phyloP scores from a whole-genome alignment of 2,329 filamentous ascomycete species.

The Leptographium radiaticola region DNA sequence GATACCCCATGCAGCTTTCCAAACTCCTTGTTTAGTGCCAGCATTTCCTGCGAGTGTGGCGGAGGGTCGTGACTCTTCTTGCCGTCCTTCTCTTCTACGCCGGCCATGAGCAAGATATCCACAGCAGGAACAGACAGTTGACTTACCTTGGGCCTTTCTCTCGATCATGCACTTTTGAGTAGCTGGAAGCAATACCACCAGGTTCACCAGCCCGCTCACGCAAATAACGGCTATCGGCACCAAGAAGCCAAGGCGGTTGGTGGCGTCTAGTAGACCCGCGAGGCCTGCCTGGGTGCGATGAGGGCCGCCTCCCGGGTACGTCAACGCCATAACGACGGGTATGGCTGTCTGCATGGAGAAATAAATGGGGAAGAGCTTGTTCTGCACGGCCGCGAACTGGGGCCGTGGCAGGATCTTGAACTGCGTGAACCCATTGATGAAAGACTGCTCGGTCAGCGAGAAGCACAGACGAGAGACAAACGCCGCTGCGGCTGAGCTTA shows the following conservation, averaged over 20 bases:
- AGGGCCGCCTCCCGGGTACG: slow-evolving; percentile 53
- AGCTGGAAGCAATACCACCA: slow-evolving; percentile 57
- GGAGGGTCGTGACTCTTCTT: slow-evolving; percentile 72
- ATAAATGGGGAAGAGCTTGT: slow-evolving; percentile 74
- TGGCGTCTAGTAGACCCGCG: slow-evolving; percentile 42
- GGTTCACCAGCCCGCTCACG: slow-evolving; percentile 57
- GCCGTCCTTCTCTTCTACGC: slow-evolving; percentile 66
- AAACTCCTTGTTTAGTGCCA: slow-evolving; percentile 65
- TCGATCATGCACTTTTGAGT: slow-evolving; percentile 64
- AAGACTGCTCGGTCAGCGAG: slow-evolving; percentile 34
- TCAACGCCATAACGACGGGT: slow-evolving; percentile 61
- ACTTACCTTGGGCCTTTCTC: slow-evolving; percentile 64
- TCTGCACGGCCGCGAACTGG: slow-evolving; percentile 71
- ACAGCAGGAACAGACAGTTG: not conserved
- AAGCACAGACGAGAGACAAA: slow-evolving; percentile 1
- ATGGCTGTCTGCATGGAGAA: slow-evolving; percentile 71
- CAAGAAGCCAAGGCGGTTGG: slow-evolving; percentile 51
- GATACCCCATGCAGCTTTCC: slow-evolving; percentile 69
- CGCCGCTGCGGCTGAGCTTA: slow-evolving; percentile 19
- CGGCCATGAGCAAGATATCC: not conserved
- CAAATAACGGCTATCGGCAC: slow-evolving; percentile 58
- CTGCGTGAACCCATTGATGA: slow-evolving; percentile 60
- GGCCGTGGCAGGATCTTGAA: slow-evolving; percentile 66
- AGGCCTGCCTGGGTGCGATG: slow-evolving; percentile 26
- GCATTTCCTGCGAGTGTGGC: slow-evolving; percentile 78